A percentile compares a stretch with the other conserved stretches of the same genome.
These are phyloP conservation scores for Tricholoma sp. DNA, from an alignment of 768 basidiomycete genomes.

Conservation along the genomic window DNA sequence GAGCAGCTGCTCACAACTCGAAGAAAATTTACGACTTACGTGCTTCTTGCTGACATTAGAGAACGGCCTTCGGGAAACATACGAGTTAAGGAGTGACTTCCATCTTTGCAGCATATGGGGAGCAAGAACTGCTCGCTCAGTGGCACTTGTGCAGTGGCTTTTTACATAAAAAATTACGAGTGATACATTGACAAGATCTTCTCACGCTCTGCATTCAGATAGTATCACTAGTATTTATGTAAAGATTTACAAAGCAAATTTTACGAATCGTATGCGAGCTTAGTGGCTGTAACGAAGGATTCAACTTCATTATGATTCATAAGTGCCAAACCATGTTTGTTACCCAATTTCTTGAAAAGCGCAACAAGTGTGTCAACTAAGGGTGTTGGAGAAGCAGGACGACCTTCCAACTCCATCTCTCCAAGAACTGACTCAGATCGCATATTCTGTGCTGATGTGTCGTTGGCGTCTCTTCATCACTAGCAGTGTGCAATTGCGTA, in stretches of 20 bases:
- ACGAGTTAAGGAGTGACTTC: background rate
- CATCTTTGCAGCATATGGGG: background rate
- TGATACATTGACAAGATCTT: too few species aligned
- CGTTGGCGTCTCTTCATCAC: background rate
- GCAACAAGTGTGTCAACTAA: constrained; percentile 13
- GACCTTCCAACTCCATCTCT: constrained; percentile 18
- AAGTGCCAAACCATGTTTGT: background rate
- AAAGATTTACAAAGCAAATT: too few species aligned
- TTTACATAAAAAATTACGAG: too few species aligned
- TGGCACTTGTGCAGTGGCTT: too few species aligned
- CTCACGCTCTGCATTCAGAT: too few species aligned
- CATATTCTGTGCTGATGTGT: background rate
- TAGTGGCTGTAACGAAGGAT: background rate
- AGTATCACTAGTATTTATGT: too few species aligned
- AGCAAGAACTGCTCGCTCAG: too few species aligned
- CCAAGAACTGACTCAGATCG: constrained; percentile 14
- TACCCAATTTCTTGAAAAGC: constrained; percentile 5
- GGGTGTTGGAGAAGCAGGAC: constrained; percentile 11
- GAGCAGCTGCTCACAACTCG: background rate
- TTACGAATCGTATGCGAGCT: background rate
- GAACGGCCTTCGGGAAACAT: background rate
- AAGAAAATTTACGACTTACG: background rate
- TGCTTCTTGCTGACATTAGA: background rate
- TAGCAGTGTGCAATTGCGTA: background rate
- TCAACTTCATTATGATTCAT: background rate